Evolutionary conservation across 2,329 filamentous ascomycete species (phyloP), one percentile per base, ranked within the genome.

Genomic region (Cadophora sp.): DNA sequence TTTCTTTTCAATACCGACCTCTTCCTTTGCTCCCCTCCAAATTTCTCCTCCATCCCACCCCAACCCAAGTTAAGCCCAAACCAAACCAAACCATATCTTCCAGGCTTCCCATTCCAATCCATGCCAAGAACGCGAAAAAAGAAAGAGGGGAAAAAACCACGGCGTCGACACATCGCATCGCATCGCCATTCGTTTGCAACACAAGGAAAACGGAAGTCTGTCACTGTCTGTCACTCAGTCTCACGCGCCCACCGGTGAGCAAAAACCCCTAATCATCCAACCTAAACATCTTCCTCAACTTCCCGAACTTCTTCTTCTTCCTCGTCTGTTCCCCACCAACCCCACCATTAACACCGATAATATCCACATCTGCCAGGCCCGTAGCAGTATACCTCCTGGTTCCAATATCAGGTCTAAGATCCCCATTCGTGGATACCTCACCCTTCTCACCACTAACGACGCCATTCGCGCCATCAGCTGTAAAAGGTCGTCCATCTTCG

Each of bases 301-400:
- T 80, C 50, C 84, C 83, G 78, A 93, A 92, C 78, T 89, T 91
- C 83, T 92, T 92, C 80, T 85, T 87, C 80, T 85, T 86, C 62
- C 65, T 72, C 47, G 47, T 51, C n/a, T 56, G 66, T 11, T 48
- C 63, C 27, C 36, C 50, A 0, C 14, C 60, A 9, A 20, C 62
- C 4, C 30, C 65, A 20, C 33, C 36, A 51, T 48, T 59, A 41
- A 67, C 56, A 20, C 20, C 65, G 20, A 61, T 64, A 0, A 70
- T 22, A 68, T 73, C 73, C 39, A 73, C 68, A 33, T 43, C 66
- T 27, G 41, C 59, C 30, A 76, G 47, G 0, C 74, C 73, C 43
- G 73, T 73, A 53, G 71, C 72, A 8, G 75, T 76, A 45, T 69
- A 73, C 45, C 73, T 68, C 47, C 75, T 68, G 14, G 48, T 59